Conservation (phyloP, 306 rosid species). For the Fagus sylvatica region DNA sequence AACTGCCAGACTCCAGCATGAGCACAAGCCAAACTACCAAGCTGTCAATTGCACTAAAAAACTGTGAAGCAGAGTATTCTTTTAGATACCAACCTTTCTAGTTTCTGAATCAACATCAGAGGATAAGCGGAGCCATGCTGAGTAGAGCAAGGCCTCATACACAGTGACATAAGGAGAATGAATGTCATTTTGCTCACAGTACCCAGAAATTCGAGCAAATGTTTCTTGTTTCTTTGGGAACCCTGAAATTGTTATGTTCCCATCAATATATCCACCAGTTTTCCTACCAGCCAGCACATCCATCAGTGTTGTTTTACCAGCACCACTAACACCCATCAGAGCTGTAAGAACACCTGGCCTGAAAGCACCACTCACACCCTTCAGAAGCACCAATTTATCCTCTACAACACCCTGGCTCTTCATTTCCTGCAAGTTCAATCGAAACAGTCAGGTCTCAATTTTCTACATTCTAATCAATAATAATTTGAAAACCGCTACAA, state of each 20-base stretch:
- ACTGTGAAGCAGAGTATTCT: background rate
- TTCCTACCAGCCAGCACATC: constrained; percentile 91
- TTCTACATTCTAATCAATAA: background rate
- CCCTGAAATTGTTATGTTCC: constrained; percentile 71
- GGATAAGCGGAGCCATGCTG: constrained; percentile 56
- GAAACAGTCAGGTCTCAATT: background rate
- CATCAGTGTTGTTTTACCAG: constrained; percentile 92
- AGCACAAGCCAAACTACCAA: background rate
- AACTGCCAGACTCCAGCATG: background rate
- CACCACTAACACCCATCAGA: constrained; percentile 91
- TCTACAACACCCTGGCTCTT: constrained; percentile 51
- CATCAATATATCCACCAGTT: constrained; percentile 81
- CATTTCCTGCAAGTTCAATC: constrained; percentile 61
- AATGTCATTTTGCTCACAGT: constrained; percentile 91
- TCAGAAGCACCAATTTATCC: constrained; percentile 71
- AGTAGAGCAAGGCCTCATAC: constrained; percentile 49
- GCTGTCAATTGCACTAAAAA: background rate
- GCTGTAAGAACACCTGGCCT: constrained; percentile 98
- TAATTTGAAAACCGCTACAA: constrained; percentile 10
- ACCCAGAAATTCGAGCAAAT: constrained; percentile 86
- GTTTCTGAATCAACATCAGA: constrained; percentile 29
- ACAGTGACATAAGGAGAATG: constrained; percentile 57
- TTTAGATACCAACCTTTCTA: constrained; percentile 29
- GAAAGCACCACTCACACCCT: constrained; percentile 77
- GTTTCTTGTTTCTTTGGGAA: constrained; percentile 86